Evolutionary conservation across 495 filamentous ascomycete genomes (phyloP).

Genomic region (Hypoxylon perforatum): DNA sequence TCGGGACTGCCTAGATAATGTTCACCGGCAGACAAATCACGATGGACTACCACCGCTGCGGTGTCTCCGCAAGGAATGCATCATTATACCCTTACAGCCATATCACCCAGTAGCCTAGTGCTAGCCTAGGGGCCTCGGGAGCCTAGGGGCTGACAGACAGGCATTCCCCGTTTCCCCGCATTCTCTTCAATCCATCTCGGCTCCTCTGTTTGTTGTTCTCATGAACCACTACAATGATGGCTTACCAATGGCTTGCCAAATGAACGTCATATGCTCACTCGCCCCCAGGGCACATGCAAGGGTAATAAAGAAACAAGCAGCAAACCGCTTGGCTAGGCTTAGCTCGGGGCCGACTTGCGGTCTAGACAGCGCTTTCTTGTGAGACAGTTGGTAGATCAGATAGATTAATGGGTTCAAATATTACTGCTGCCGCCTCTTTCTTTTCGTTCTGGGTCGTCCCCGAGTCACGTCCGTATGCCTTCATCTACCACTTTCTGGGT

Average conservation of each 20-base stretch:
- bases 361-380: constrained; percentile 22
- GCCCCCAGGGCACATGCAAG: constrained; percentile 28
- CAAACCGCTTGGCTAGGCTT: constrained; percentile 23
- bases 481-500: constrained; percentile 16
- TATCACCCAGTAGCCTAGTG: constrained; percentile 7
- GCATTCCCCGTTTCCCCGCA: constrained; percentile 30
- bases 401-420: constrained; percentile 34
- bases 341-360: constrained; percentile 29
- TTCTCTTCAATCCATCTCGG: constrained; percentile 38
- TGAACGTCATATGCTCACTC: constrained; percentile 40
- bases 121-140: background rate
- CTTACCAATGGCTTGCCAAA: constrained; percentile 10
- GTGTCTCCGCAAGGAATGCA: constrained; percentile 28
- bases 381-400: constrained; percentile 20
- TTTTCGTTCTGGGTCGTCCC: constrained; percentile 12
- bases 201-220: constrained; percentile 29
- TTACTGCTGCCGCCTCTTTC: constrained; percentile 29
- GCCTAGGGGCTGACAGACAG: background rate
- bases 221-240: constrained; percentile 14
- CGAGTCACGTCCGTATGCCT: constrained; percentile 14
- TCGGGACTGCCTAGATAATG: background rate
- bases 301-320: constrained; percentile 27
- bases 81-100: constrained; percentile 10
- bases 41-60: constrained; percentile 20
- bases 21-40: constrained; percentile 8